A percentile compares a stretch with the other conserved stretches of the same genome.
Evolutionary conservation across 2,329 filamentous ascomycete genomes (phyloP).

Genomic region (Cytospora schulzeri): DNA sequence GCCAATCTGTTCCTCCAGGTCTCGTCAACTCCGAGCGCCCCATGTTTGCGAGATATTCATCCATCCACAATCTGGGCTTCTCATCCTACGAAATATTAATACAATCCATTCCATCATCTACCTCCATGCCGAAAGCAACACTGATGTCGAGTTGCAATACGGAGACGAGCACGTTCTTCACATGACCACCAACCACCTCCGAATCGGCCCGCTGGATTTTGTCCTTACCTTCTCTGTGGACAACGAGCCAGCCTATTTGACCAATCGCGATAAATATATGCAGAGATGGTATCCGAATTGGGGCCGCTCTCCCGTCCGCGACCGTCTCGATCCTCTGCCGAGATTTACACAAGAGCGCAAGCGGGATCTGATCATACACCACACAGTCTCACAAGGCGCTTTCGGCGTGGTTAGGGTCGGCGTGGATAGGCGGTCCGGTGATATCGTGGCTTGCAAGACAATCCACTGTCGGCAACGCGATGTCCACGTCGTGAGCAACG

Average conservation of each 20-base stretch:
- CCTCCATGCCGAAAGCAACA: neutral
- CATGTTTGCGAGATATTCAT: neutral
- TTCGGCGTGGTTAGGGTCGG: slow-evolving; percentile 26
- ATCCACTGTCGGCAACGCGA: slow-evolving; percentile 9
- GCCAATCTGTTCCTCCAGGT: slow-evolving; percentile 2
- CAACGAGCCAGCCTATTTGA: neutral
- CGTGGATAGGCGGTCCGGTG: slow-evolving; percentile 19
- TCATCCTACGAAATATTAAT: slow-evolving; percentile 1
- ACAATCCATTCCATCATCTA: neutral
- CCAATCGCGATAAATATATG: neutral
- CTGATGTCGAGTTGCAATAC: slow-evolving; percentile 1
- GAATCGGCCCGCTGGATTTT: slow-evolving; percentile 14
- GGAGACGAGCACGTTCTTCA: neutral
- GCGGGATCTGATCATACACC: slow-evolving; percentile 21
- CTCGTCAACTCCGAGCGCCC: neutral
- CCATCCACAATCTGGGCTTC: neutral
- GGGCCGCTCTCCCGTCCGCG: neutral
- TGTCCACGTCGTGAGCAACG: neutral
- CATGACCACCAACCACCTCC: slow-evolving; percentile 9
- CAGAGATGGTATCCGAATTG: neutral
- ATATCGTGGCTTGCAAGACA: slow-evolving; percentile 24
- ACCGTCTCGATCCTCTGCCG: slow-evolving; percentile 2
- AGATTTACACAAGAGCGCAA: neutral
- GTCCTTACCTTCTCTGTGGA: neutral
- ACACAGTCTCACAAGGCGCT: slow-evolving; percentile 22